Percentiles rank a stretch among this genome's conserved stretches.
phyloP scores from a whole-genome alignment of 495 filamentous ascomycete species.

The Parathielavia appendiculata region DNA sequence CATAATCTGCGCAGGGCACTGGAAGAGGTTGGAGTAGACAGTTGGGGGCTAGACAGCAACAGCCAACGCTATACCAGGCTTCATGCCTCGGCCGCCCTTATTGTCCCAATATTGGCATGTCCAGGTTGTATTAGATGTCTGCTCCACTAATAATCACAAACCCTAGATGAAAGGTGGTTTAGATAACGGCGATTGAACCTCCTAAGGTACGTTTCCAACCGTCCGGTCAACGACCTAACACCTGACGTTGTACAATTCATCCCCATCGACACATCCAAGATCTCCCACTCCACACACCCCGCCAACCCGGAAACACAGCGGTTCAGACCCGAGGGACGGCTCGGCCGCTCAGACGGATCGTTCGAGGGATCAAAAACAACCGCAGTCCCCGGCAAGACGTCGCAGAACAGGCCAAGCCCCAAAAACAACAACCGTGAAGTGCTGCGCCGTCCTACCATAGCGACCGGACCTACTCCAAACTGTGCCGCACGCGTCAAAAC shows the following conservation, averaged over 20 bases:
- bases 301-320: not conserved
- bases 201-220: too few species aligned
- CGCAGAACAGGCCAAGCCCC: not conserved
- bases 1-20: too few species aligned
- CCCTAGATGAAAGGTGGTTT: too few species aligned
- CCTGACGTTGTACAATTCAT: too few species aligned
- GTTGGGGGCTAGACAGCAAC: too few species aligned
- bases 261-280: too few species aligned
- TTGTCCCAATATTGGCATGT: not conserved
- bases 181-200: too few species aligned
- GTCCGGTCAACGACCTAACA: too few species aligned
- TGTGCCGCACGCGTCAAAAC: constrained; percentile 1
- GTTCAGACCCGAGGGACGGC: not conserved
- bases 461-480: too few species aligned
- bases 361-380: not conserved
- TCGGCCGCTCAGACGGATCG: not conserved
- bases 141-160: too few species aligned
- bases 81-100: not conserved
- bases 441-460: not conserved
- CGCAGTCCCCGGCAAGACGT: not conserved
- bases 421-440: not conserved
- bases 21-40: too few species aligned
- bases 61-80: not conserved
- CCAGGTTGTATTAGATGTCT: too few species aligned
- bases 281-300: not conserved